A percentile compares a stretch with the other conserved stretches of the same genome.
phyloP scores from a whole-genome alignment of 345 rosid genomes.

The Eutrema heterophyllum region DNA sequence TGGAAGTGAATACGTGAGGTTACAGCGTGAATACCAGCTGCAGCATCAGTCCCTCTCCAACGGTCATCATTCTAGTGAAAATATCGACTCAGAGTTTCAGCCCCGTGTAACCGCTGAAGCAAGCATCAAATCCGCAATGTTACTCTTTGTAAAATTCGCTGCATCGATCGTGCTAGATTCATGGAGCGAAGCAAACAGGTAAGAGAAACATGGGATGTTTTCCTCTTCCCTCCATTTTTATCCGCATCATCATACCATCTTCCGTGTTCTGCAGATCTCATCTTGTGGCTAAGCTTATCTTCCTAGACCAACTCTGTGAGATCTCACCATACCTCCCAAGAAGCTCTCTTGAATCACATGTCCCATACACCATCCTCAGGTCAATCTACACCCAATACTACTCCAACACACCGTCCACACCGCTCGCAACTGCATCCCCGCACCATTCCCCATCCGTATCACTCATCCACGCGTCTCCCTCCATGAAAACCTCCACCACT shows the following conservation, averaged over 20 bases:
- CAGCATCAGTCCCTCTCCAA: conserved; percentile 57
- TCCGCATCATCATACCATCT: not conserved
- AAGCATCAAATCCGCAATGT: conserved; percentile 89
- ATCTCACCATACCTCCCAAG: conserved; percentile 86
- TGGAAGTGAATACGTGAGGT: conserved; percentile 77
- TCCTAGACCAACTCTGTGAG: conserved; percentile 95
- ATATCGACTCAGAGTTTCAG: conserved; percentile 62
- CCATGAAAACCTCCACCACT: conserved; percentile 61
- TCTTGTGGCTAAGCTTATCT: conserved; percentile 86
- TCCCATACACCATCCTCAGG: conserved; percentile 80
- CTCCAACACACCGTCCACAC: conserved; percentile 56
- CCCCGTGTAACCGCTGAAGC: conserved; percentile 74
- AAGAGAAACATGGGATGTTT: not conserved
- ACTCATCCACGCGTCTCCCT: conserved; percentile 64
- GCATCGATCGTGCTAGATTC: conserved; percentile 82
- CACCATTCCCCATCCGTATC: conserved; percentile 75
- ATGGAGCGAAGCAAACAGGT: conserved; percentile 85
- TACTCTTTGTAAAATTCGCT: conserved; percentile 82
- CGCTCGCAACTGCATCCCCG: conserved; percentile 46
- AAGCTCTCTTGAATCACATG: conserved; percentile 79
- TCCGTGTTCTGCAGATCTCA: conserved; percentile 56
- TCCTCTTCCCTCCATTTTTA: not conserved
- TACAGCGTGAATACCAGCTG: conserved; percentile 84
- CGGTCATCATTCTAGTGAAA: conserved; percentile 54
- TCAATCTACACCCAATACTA: conserved; percentile 91